A percentile compares a stretch with the other conserved stretches of the same genome.
Evolutionary conservation across 768 basidiomycete species (phyloP).

Genomic region (Lentinula lateritia): DNA sequence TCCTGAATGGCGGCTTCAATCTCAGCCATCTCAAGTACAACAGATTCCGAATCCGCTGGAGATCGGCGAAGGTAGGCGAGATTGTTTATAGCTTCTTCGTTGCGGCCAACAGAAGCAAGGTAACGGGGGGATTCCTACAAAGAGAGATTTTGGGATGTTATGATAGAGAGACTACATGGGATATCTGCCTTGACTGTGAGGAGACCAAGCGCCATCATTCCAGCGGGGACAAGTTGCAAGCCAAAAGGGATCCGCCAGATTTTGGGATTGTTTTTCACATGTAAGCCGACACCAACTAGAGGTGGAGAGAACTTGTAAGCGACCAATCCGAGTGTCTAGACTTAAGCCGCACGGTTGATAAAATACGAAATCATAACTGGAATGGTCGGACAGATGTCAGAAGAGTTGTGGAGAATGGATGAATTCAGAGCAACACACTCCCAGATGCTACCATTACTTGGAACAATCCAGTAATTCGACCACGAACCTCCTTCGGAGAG

Average conservation of each 20-base stretch:
- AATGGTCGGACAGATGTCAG: slow-evolving; percentile 15
- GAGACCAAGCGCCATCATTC: slow-evolving; percentile 62
- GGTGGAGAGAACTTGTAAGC: background rate
- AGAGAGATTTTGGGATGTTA: background rate
- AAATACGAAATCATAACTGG: slow-evolving; percentile 87
- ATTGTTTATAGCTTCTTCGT: slow-evolving; percentile 32
- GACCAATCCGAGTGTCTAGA: background rate
- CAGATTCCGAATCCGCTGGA: slow-evolving; percentile 20
- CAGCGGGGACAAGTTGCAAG: slow-evolving; percentile 70
- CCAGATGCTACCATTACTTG: slow-evolving; percentile 46
- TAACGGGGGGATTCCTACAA: slow-evolving; percentile 47
- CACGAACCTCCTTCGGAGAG: slow-evolving; percentile 61
- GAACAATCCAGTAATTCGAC: slow-evolving; percentile 61
- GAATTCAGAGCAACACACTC: background rate
- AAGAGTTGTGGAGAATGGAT: background rate
- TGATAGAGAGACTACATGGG: background rate
- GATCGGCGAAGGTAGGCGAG: slow-evolving; percentile 40
- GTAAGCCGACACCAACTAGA: slow-evolving; percentile 54
- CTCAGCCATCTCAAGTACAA: slow-evolving; percentile 44
- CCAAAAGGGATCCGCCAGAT: slow-evolving; percentile 79
- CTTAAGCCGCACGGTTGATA: slow-evolving; percentile 54
- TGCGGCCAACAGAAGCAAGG: slow-evolving; percentile 40
- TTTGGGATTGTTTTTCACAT: slow-evolving; percentile 39
- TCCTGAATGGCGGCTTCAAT: slow-evolving; percentile 58
- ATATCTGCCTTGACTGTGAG: slow-evolving; percentile 52